Evolutionary conservation across 805 yeast species (phyloP).

Genomic region (Sugiyamaella lignohabitans): DNA sequence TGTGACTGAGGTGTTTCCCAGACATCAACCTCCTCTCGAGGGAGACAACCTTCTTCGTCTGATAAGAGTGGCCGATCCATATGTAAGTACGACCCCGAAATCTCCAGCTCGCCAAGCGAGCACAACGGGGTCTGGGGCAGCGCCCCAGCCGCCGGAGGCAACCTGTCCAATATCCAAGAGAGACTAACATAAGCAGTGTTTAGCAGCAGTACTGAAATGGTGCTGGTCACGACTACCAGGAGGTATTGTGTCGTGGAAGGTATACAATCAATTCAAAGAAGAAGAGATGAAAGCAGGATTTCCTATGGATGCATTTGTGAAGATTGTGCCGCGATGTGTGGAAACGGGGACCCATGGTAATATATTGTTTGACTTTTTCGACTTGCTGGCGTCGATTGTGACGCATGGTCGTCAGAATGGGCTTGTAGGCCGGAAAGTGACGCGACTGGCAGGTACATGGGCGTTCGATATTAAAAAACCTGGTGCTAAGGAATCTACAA

Average conservation of each 20-base stretch:
- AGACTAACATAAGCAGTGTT: constrained; percentile 11
- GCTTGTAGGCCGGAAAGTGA: constrained; percentile 70
- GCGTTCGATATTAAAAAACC: constrained; percentile 50
- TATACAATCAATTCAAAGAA: constrained; percentile 62
- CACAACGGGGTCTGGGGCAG: background rate
- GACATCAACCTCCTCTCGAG: constrained; percentile 45
- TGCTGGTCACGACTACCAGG: constrained; percentile 78
- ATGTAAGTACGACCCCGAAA: constrained; percentile 25
- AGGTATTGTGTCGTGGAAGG: constrained; percentile 81
- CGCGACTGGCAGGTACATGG: constrained; percentile 83
- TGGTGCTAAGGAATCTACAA: constrained; percentile 30
- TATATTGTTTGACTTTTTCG: constrained; percentile 81
- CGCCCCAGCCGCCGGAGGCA: constrained; percentile 1
- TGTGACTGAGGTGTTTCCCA: constrained; percentile 51
- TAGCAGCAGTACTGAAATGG: constrained; percentile 70
- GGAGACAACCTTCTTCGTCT: constrained; percentile 40
- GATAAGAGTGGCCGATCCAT: constrained; percentile 53
- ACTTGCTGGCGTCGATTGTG: constrained; percentile 67
- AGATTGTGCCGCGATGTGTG: constrained; percentile 77
- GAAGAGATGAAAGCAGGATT: constrained; percentile 56
- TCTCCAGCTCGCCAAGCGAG: background rate
- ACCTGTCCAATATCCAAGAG: background rate
- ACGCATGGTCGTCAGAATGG: constrained; percentile 74
- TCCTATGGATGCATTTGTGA: constrained; percentile 68
- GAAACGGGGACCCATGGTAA: constrained; percentile 84